A percentile compares a stretch with the other conserved stretches of the same genome.
phyloP scores from a whole-genome alignment of 441 rosid genomes.

The Eutrema salsugineum region DNA sequence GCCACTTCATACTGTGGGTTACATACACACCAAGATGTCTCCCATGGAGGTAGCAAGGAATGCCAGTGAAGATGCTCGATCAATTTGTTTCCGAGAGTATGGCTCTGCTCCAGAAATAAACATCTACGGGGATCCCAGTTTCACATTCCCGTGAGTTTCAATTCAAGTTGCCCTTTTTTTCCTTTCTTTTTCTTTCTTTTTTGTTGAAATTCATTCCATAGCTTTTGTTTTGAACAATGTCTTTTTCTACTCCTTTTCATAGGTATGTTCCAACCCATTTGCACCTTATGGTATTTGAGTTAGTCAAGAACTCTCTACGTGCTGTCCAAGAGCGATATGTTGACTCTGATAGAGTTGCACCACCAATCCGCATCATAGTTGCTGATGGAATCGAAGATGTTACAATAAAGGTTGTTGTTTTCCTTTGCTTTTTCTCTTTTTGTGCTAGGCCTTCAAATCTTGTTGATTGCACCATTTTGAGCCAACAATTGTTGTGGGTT shows the following conservation, averaged over 20 bases:
- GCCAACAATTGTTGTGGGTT: background rate
- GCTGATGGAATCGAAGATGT: constrained; percentile 97
- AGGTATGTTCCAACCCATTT: constrained; percentile 94
- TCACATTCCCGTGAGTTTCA: constrained; percentile 87
- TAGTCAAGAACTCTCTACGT: constrained; percentile 95
- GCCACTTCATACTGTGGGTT: constrained; percentile 77
- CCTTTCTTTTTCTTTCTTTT: constrained; percentile 1
- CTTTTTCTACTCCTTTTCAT: constrained; percentile 6
- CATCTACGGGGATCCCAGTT: constrained; percentile 83
- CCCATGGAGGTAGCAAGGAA: constrained; percentile 81
- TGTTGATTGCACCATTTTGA: background rate
- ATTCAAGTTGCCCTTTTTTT: background rate
- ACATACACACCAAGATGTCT: constrained; percentile 91
- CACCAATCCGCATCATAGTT: constrained; percentile 78
- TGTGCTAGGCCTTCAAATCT: background rate
- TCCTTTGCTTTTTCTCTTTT: background rate
- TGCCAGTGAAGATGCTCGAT: constrained; percentile 88
- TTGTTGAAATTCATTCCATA: background rate
- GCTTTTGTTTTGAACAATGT: constrained; percentile 8
- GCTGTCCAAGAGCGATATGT: constrained; percentile 85
- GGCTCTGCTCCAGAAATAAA: constrained; percentile 79
- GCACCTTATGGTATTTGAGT: constrained; percentile 93
- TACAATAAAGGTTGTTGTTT: constrained; percentile 66
- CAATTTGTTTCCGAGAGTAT: constrained; percentile 79
- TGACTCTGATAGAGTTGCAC: constrained; percentile 78